phyloP scores from a whole-genome alignment of 2,329 filamentous ascomycete species.

The Colletotrichum nymphaeae region DNA sequence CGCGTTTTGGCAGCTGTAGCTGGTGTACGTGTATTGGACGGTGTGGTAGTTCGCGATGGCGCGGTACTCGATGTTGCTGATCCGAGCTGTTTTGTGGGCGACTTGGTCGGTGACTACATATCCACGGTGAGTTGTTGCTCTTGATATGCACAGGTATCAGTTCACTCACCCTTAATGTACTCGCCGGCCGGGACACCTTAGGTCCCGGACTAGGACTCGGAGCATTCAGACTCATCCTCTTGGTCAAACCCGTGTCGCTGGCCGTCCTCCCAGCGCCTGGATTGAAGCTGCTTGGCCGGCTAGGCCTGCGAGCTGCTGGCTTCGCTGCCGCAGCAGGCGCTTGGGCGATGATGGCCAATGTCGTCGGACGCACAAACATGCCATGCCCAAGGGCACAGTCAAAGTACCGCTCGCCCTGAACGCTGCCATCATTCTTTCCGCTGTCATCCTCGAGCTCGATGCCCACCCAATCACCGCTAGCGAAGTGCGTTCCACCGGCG shows the following conservation, averaged over 20 bases:
- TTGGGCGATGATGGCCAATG: conserved; percentile 70
- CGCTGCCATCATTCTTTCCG: conserved; percentile 95
- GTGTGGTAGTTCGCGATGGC: conserved; percentile 73
- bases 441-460: conserved; percentile 84
- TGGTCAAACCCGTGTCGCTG: conserved; percentile 65
- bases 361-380: conserved; percentile 86
- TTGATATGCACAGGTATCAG: background rate
- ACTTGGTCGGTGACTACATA: conserved; percentile 78
- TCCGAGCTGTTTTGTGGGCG: conserved; percentile 79
- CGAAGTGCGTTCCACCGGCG: conserved; percentile 82
- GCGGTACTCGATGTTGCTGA: conserved; percentile 65
- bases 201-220: conserved; percentile 78
- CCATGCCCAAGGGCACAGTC: conserved; percentile 80
- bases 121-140: conserved; percentile 11
- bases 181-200: conserved; percentile 65
- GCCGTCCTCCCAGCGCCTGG: conserved; percentile 53
- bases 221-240: conserved; percentile 76
- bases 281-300: conserved; percentile 63
- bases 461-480: conserved; percentile 87
- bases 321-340: conserved; percentile 48
- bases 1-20: conserved; percentile 63
- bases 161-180: conserved; percentile 62
- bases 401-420: conserved; percentile 90
- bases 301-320: conserved; percentile 49
- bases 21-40: conserved; percentile 64